A percentile compares a stretch with the other conserved stretches of the same genome.
phyloP scores from a whole-genome alignment of 1,139 yeast genomes.

The Protomyces arabidopsidicola region DNA sequence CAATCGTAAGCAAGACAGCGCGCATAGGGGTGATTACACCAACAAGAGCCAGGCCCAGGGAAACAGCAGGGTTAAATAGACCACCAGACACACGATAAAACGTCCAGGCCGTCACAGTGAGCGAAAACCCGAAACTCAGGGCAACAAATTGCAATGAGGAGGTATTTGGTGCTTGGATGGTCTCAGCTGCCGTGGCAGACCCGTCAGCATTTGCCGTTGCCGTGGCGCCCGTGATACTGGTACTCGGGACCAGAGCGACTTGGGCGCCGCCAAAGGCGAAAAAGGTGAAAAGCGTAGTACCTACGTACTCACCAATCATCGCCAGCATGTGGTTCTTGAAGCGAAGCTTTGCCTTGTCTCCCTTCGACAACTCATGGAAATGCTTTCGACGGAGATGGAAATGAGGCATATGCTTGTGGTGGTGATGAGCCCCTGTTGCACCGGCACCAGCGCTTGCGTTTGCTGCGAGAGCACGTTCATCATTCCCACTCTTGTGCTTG shows the following conservation, averaged over 20 bases:
- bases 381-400: not conserved
- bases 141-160: slow-evolving; percentile 71
- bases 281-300: slow-evolving; percentile 80
- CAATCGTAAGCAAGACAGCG: slow-evolving; percentile 57
- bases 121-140: slow-evolving; percentile 82
- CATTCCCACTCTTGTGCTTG: not conserved
- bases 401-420: not conserved
- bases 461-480: not conserved
- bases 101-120: slow-evolving; percentile 68
- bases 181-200: slow-evolving; percentile 1
- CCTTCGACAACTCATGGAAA: not conserved
- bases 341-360: not conserved
- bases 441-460: not conserved
- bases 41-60: slow-evolving; percentile 63
- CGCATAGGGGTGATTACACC: slow-evolving; percentile 71
- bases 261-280: slow-evolving; percentile 72
- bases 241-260: slow-evolving; percentile 18
- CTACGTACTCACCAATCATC: slow-evolving; percentile 66
- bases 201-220: slow-evolving; percentile 49
- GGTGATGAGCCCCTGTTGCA: not conserved
- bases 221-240: slow-evolving; percentile 12
- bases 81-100: slow-evolving; percentile 84
- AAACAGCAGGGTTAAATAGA: slow-evolving; percentile 85
- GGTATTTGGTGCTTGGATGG: slow-evolving; percentile 45
- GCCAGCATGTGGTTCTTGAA: slow-evolving; percentile 41